Conservation (phyloP, 1,284 basidiomycete genomes). For the Meira nashicola region DNA sequence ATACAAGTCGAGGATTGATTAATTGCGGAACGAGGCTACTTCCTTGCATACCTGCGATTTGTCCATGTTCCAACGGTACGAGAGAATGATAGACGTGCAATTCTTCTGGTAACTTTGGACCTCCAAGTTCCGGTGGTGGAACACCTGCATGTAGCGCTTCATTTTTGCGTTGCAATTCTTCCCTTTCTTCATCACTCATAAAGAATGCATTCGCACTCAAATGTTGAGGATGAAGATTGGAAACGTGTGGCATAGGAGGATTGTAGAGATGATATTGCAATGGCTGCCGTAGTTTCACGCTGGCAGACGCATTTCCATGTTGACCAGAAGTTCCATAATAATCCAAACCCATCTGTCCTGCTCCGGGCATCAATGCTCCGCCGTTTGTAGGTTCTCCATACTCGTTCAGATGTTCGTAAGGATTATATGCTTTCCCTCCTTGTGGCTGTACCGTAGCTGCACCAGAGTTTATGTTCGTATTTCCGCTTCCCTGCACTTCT, state of each 20-base stretch:
- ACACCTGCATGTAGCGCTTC: slow-evolving; percentile 64
- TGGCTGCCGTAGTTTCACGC: slow-evolving; percentile 46
- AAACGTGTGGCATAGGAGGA: slow-evolving; percentile 59
- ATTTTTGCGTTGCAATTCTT: slow-evolving; percentile 73
- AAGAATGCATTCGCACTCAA: slow-evolving; percentile 59
- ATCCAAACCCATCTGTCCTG: not conserved
- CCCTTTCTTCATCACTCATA: slow-evolving; percentile 69
- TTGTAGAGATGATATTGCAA: slow-evolving; percentile 90
- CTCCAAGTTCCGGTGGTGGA: slow-evolving; percentile 46
- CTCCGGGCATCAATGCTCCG: not conserved
- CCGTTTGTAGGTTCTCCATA: slow-evolving; percentile 25
- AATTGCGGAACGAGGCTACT: slow-evolving; percentile 20
- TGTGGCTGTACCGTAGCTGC: slow-evolving; percentile 8
- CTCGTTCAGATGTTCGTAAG: slow-evolving; percentile 42
- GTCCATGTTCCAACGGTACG: slow-evolving; percentile 65
- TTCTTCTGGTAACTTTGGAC: slow-evolving; percentile 72
- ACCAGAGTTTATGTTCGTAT: not conserved
- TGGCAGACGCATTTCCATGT: slow-evolving; percentile 12
- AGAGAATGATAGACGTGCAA: slow-evolving; percentile 86
- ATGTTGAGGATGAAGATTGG: slow-evolving; percentile 56
- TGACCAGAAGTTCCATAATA: slow-evolving; percentile 12
- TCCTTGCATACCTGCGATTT: slow-evolving; percentile 22
- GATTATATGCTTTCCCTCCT: slow-evolving; percentile 27
- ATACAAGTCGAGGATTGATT: slow-evolving; percentile 31
- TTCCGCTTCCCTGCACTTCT: not conserved